These are phyloP conservation scores for Neoscytalidium dimidiatum DNA, from an alignment of 2,329 filamentous ascomycete species.

Conservation along the genomic window DNA sequence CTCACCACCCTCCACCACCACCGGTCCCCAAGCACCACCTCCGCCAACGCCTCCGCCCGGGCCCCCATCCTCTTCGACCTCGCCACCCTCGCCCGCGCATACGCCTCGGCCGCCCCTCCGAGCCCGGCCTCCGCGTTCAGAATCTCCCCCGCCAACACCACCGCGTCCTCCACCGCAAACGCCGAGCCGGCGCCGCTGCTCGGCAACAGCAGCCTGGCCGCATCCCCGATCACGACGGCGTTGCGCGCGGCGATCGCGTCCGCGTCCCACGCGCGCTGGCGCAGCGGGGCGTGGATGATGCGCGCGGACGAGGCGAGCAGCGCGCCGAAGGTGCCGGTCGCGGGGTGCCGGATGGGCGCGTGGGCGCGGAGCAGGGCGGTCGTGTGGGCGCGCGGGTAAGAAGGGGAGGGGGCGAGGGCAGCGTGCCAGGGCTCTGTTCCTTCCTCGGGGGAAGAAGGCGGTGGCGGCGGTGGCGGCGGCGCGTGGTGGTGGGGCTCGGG, in stretches of 20 bases:
- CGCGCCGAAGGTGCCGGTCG: neutral
- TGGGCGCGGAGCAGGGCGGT: neutral
- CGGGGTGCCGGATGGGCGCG: neutral
- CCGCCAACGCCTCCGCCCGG: neutral
- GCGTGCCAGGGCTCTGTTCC: neutral
- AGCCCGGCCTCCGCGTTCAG: neutral
- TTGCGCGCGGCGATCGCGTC: neutral
- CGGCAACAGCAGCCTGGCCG: neutral
- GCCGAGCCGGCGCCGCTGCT: neutral
- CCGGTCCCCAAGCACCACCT: too few species aligned
- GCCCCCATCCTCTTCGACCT: too few species aligned
- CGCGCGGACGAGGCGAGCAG: neutral
- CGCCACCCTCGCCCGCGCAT: neutral
- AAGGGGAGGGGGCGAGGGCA: neutral
- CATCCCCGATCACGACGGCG: neutral
- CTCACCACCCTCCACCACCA: too few species aligned
- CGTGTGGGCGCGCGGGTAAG: neutral
- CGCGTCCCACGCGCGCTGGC: neutral
- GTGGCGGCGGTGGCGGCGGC: too few species aligned
- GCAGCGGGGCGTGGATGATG: neutral
- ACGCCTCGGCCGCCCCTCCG: neutral
- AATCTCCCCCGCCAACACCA: neutral
- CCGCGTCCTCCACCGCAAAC: neutral
- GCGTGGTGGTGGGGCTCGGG: too few species aligned
- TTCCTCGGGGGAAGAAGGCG: neutral